A percentile compares a stretch with the other conserved stretches of the same genome.
Conservation (phyloP, 305 asterid species). For the Rubia occidens region DNA sequence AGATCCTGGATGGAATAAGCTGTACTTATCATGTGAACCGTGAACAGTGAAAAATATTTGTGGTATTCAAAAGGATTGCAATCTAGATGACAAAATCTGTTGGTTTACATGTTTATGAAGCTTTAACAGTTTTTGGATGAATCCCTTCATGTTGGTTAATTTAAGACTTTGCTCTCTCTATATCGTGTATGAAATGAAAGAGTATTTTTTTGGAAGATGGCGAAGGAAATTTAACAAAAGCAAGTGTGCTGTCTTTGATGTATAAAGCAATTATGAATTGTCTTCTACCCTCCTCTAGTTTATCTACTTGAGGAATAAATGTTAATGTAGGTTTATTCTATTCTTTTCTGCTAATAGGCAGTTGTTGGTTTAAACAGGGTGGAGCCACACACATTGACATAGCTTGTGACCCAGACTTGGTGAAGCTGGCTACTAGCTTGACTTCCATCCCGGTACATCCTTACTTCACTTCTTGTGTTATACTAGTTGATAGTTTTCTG, state of each 20-base stretch:
- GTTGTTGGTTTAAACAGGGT: constrained; percentile 36
- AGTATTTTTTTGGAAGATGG: background rate
- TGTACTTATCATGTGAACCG: too few species aligned
- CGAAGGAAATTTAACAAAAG: background rate
- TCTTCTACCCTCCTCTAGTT: background rate
- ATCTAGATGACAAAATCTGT: background rate
- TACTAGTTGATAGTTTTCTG: background rate
- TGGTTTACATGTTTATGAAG: background rate
- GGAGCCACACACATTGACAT: constrained; percentile 94
- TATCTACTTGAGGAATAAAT: background rate
- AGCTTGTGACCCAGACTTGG: constrained; percentile 81
- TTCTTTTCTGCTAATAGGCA: background rate
- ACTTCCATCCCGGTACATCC: constrained; percentile 67
- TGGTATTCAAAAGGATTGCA: background rate
- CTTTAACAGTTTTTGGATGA: background rate
- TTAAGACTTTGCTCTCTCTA: too few species aligned
- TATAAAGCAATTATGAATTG: too few species aligned
- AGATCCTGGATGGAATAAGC: too few species aligned
- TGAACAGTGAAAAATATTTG: background rate
- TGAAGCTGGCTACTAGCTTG: constrained; percentile 64
- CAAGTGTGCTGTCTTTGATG: background rate
- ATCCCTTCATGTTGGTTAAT: background rate
- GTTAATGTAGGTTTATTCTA: background rate
- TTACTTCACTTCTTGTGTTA: constrained; percentile 3
- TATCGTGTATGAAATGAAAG: too few species aligned